A percentile compares a stretch with the other conserved stretches of the same genome.
phyloP scores from a whole-genome alignment of 805 yeast species.

The Pichia rugopelliculosa region DNA sequence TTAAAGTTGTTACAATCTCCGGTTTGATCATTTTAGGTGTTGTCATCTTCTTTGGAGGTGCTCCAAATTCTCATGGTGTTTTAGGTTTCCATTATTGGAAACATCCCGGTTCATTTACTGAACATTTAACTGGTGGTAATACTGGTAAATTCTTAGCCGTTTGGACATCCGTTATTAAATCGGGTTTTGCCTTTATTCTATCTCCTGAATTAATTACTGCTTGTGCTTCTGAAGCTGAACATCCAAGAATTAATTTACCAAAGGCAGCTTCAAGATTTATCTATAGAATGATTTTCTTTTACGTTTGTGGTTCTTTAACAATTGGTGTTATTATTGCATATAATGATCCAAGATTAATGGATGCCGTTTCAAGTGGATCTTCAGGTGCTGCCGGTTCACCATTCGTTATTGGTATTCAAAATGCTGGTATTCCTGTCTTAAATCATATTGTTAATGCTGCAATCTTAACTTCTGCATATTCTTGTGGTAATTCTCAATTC shows the following conservation, averaged over 20 bases:
- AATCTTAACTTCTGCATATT: slow-evolving; percentile 51
- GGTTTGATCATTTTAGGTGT: slow-evolving; percentile 52
- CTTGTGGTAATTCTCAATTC: slow-evolving; percentile 40
- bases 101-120: slow-evolving; percentile 39
- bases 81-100: slow-evolving; percentile 65
- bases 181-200: slow-evolving; percentile 59
- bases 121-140: slow-evolving; percentile 41
- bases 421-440: slow-evolving; percentile 50
- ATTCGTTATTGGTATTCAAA: slow-evolving; percentile 56
- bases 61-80: slow-evolving; percentile 43
- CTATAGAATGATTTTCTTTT: slow-evolving; percentile 55
- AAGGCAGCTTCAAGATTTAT: slow-evolving; percentile 56
- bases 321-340: slow-evolving; percentile 56
- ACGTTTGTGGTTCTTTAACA: slow-evolving; percentile 47
- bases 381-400: slow-evolving; percentile 58
- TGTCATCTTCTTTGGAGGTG: slow-evolving; percentile 58
- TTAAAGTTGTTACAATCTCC: slow-evolving; percentile 57
- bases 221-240: slow-evolving; percentile 49
- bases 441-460: slow-evolving; percentile 58
- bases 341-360: slow-evolving; percentile 40
- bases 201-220: slow-evolving; percentile 55
- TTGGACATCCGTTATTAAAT: slow-evolving; percentile 54
- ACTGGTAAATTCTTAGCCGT: slow-evolving; percentile 59
- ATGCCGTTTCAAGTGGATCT: slow-evolving; percentile 37
- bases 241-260: slow-evolving; percentile 53